These are phyloP conservation scores for Paecilomyces dactylethromorphus DNA, from an alignment of 2,329 filamentous ascomycete species.

Conservation along the genomic window DNA sequence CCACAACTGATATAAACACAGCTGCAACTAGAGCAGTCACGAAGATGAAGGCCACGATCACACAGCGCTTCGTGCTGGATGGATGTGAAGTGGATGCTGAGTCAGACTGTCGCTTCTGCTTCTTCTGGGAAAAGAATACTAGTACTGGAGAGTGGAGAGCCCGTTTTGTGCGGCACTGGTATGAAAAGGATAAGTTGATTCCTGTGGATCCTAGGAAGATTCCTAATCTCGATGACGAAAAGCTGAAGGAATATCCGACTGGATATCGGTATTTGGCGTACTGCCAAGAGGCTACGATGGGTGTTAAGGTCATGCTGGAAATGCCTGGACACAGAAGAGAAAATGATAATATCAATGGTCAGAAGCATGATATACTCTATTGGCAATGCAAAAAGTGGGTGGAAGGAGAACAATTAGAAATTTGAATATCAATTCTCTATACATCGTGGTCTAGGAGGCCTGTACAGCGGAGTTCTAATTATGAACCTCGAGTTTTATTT, in stretches of 20 bases:
- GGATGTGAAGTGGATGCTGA: conserved; percentile 41
- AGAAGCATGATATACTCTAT: conserved; percentile 43
- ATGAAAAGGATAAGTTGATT: conserved; percentile 49
- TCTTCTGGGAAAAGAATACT: conserved; percentile 37
- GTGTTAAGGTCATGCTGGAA: conserved; percentile 37
- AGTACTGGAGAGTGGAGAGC: conserved; percentile 37
- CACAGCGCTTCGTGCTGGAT: conserved; percentile 41
- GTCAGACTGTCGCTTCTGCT: conserved; percentile 41
- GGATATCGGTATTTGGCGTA: conserved; percentile 41
- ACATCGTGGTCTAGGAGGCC: not conserved
- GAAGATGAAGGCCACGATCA: conserved; percentile 48
- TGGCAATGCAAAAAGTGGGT: conserved; percentile 39
- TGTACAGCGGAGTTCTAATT: not conserved
- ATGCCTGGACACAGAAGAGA: conserved; percentile 41
- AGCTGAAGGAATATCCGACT: conserved; percentile 33
- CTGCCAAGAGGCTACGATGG: conserved; percentile 41
- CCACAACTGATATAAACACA: conserved; percentile 36
- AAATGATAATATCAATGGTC: conserved; percentile 24
- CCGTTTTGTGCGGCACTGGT: conserved; percentile 42
- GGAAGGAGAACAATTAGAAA: conserved; percentile 30
- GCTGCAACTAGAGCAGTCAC: conserved; percentile 38
- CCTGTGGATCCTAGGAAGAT: conserved; percentile 38
- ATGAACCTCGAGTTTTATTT: not conserved
- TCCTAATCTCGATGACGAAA: conserved; percentile 35
- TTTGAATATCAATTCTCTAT: conserved; percentile 4